phyloP scores from a whole-genome alignment of 2,329 filamentous ascomycete species.

The Pseudocercospora musae region DNA sequence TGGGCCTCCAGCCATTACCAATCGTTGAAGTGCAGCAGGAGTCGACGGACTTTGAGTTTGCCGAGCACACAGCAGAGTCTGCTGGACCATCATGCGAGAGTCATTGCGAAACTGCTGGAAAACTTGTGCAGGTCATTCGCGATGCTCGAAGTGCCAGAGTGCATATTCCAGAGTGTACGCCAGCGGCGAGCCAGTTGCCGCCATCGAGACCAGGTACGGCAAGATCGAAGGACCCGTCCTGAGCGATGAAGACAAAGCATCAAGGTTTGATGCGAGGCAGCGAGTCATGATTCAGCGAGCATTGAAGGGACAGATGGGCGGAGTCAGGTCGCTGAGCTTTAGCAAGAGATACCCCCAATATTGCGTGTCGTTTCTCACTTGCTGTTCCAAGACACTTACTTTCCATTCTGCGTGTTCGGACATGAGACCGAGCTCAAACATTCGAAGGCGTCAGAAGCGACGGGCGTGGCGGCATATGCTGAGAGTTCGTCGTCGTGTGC shows the following conservation, averaged over 20 bases:
- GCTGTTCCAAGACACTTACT: too few relatives aligned
- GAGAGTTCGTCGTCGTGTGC: neutral
- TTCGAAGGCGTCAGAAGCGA: neutral
- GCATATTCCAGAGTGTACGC: constrained; percentile 15
- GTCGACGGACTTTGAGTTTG: constrained; percentile 40
- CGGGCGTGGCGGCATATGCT: neutral
- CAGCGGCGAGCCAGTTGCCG: neutral
- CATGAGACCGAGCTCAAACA: neutral
- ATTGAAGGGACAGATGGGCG: neutral
- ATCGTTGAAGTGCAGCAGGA: constrained; percentile 70
- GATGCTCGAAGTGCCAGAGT: constrained; percentile 18
- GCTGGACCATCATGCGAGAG: constrained; percentile 63
- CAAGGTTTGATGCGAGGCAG: neutral
- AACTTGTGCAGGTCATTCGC: constrained; percentile 64
- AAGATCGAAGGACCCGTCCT: constrained; percentile 6
- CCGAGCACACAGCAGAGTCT: constrained; percentile 20
- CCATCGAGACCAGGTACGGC: constrained; percentile 18
- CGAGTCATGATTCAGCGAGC: neutral
- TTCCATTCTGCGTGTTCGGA: too few relatives aligned
- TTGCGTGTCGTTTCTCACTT: neutral
- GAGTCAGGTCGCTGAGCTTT: neutral
- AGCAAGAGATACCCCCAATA: neutral
- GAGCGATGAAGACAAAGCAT: neutral
- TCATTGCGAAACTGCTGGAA: constrained; percentile 73
- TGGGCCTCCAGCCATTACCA: constrained; percentile 76